These are phyloP conservation scores for Lentinula detonsa DNA, from an alignment of 768 basidiomycete genomes.

Conservation along the genomic window DNA sequence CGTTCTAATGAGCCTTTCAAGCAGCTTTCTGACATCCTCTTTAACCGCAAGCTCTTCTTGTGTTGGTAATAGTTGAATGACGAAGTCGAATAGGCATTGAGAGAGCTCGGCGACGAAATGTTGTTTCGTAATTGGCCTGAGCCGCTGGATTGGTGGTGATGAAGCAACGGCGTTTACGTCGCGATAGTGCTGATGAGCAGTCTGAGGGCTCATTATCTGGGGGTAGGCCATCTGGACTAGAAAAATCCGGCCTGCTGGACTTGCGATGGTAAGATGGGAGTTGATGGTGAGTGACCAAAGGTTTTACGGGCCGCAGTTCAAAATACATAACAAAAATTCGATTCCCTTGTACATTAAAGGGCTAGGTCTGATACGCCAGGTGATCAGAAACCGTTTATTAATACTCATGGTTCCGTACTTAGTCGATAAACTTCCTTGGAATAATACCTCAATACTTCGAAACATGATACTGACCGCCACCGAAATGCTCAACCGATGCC, in stretches of 20 bases:
- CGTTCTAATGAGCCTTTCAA: constrained; percentile 92
- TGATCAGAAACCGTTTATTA: too few species aligned
- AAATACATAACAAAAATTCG: background rate
- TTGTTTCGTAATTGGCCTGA: constrained; percentile 37
- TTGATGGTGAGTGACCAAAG: constrained; percentile 2
- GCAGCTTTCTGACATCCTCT: constrained; percentile 91
- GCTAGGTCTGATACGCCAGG: too few species aligned
- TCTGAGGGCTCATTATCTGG: constrained; percentile 32
- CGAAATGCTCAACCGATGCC: background rate
- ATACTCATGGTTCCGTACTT: too few species aligned
- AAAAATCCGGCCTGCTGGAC: background rate
- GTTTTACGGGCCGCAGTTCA: background rate
- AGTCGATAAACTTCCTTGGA: too few species aligned
- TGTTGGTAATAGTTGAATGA: constrained; percentile 86
- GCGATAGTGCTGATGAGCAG: constrained; percentile 20
- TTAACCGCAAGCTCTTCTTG: constrained; percentile 89
- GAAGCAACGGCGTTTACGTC: constrained; percentile 14
- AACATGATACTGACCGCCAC: background rate
- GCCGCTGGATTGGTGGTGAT: constrained; percentile 21
- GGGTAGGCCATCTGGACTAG: constrained; percentile 32
- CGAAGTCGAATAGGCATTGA: constrained; percentile 89
- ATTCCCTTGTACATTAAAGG: too few species aligned
- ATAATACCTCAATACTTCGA: too few species aligned
- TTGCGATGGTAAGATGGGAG: background rate
- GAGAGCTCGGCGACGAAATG: constrained; percentile 78